Evolutionary conservation across 1,139 yeast species (phyloP).

Genomic region (Candida tropicalis): DNA sequence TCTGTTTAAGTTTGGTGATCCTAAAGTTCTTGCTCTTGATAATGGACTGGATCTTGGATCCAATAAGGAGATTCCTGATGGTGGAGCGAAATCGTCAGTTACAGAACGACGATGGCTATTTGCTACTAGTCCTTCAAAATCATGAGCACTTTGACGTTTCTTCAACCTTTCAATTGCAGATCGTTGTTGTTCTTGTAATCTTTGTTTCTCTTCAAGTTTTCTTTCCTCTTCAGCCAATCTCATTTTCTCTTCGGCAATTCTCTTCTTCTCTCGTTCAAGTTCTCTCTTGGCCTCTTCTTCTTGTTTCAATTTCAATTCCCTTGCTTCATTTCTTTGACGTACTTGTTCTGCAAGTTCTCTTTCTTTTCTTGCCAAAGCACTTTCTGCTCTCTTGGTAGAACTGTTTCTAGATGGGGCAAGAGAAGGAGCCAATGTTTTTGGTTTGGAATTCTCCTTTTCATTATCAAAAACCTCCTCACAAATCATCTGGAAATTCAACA

Average conservation of each 20-base stretch:
- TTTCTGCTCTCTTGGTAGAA: slow-evolving; percentile 10
- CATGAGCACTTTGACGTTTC: slow-evolving; percentile 31
- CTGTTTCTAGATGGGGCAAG: slow-evolving; percentile 3
- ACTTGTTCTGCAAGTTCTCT: slow-evolving; percentile 36
- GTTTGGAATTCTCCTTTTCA: slow-evolving; percentile 12
- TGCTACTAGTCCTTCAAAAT: slow-evolving; percentile 26
- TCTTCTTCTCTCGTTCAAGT: slow-evolving; percentile 17
- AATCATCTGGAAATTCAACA: slow-evolving; percentile 33
- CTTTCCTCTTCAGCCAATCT: slow-evolving; percentile 15
- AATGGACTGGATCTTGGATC: slow-evolving; percentile 43
- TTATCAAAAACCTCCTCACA: slow-evolving; percentile 34
- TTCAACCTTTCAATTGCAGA: slow-evolving; percentile 34
- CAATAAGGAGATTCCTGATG: slow-evolving; percentile 27
- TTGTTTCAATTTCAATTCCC: slow-evolving; percentile 25
- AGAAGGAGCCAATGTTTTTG: neutral
- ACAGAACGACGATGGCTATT: slow-evolving; percentile 22
- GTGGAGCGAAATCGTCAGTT: slow-evolving; percentile 22
- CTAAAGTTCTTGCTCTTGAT: slow-evolving; percentile 42
- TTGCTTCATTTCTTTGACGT: slow-evolving; percentile 30
- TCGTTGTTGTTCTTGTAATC: slow-evolving; percentile 31
- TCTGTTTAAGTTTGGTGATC: slow-evolving; percentile 26
- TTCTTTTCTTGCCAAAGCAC: slow-evolving; percentile 26
- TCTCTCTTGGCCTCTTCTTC: slow-evolving; percentile 19
- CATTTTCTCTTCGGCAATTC: slow-evolving; percentile 19
- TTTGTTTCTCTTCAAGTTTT: slow-evolving; percentile 18